These are phyloP conservation scores for Pleurotus pulmonarius DNA, from an alignment of 768 basidiomycete genomes.

Conservation along the genomic window DNA sequence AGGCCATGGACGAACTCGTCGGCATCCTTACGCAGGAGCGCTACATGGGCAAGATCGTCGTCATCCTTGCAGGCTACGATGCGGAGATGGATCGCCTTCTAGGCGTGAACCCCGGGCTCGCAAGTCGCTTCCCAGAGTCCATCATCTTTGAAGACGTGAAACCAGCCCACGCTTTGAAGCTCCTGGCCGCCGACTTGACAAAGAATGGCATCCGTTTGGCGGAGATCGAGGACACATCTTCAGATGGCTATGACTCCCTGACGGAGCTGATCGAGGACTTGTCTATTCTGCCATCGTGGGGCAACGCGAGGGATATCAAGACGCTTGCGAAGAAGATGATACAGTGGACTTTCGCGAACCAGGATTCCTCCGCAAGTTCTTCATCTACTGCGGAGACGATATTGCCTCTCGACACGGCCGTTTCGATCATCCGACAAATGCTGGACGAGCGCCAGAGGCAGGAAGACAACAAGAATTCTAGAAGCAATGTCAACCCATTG, in stretches of 20 bases:
- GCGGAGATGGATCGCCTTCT: slow-evolving; percentile 61
- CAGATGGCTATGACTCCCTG: slow-evolving; percentile 30
- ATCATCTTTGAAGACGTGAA: slow-evolving; percentile 51
- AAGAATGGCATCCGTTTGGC: slow-evolving; percentile 36
- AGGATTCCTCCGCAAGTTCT: neutral
- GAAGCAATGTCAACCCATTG: slow-evolving; percentile 7
- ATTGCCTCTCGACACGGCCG: slow-evolving; percentile 21
- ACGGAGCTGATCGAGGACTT: slow-evolving; percentile 34
- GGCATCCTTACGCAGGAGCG: slow-evolving; percentile 54
- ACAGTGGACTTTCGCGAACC: slow-evolving; percentile 28
- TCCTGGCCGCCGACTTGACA: slow-evolving; percentile 44
- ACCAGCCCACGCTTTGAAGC: slow-evolving; percentile 42
- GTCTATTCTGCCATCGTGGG: slow-evolving; percentile 52
- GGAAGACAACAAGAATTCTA: slow-evolving; percentile 3
- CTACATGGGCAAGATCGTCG: slow-evolving; percentile 56
- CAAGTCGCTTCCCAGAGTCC: slow-evolving; percentile 66
- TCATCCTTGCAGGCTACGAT: slow-evolving; percentile 71
- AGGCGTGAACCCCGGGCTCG: slow-evolving; percentile 54
- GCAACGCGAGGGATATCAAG: slow-evolving; percentile 65
- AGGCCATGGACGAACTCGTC: slow-evolving; percentile 72
- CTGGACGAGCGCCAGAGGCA: slow-evolving; percentile 15
- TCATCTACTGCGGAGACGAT: slow-evolving; percentile 10
- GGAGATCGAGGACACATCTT: slow-evolving; percentile 30
- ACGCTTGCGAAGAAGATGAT: slow-evolving; percentile 49
- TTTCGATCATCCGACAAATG: slow-evolving; percentile 15